A percentile compares a stretch with the other conserved stretches of the same genome.
phyloP scores from a whole-genome alignment of 352 stramenopile genomes.

The Aphanomyces astaci region DNA sequence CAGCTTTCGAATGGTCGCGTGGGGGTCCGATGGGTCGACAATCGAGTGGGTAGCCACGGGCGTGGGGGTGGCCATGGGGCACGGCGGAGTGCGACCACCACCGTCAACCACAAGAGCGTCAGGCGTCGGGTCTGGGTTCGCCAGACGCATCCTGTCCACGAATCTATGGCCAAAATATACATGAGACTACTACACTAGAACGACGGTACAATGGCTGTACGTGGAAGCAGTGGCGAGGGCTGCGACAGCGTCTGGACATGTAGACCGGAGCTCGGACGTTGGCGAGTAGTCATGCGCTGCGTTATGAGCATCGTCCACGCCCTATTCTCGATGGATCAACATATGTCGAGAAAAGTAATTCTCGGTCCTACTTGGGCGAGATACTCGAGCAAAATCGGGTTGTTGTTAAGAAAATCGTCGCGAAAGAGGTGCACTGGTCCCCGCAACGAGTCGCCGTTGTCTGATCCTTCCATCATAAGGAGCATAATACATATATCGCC shows the following conservation, averaged over 20 bases:
- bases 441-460: constrained; percentile 21
- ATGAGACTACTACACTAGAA: not conserved
- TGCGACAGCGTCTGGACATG: too few relatives aligned
- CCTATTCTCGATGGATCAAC: not conserved
- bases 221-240: not conserved
- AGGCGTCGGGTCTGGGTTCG: constrained; percentile 17
- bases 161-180: not conserved
- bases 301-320: not conserved
- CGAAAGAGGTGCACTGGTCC: constrained; percentile 75
- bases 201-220: not conserved
- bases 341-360: not conserved
- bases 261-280: too few relatives aligned
- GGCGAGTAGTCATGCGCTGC: not conserved
- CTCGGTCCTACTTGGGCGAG: constrained; percentile 31
- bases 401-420: constrained; percentile 80
- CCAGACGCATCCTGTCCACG: constrained; percentile 24
- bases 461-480: too few relatives aligned
- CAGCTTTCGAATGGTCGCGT: constrained; percentile 70
- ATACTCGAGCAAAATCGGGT: constrained; percentile 76
- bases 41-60: constrained; percentile 42
- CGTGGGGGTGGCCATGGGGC: constrained; percentile 14
- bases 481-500: not conserved
- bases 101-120: not conserved
- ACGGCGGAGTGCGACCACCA: not conserved
- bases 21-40: constrained; percentile 72